Evolutionary conservation across 2,329 filamentous ascomycete species (phyloP).

Genomic region (Pseudogymnoascus sp.): DNA sequence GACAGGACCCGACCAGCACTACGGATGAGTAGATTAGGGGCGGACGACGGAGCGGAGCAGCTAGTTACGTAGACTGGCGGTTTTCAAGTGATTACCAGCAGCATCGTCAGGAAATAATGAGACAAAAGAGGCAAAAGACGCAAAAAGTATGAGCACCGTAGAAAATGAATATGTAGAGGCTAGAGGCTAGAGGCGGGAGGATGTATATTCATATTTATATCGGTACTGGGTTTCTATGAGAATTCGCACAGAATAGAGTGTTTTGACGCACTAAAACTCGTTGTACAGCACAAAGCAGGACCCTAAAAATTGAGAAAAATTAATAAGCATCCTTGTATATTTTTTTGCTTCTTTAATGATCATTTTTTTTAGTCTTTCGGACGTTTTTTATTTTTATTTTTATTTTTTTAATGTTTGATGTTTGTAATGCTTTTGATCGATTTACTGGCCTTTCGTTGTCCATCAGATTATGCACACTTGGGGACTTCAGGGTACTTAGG

Average conservation of each 20-base stretch:
- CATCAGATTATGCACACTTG: constrained; percentile 5
- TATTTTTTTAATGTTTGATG: not conserved
- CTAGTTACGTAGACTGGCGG: not conserved
- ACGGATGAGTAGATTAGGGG: not conserved
- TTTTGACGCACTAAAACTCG: not conserved
- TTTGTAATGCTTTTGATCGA: not conserved
- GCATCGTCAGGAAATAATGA: not conserved
- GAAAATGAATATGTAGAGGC: not conserved
- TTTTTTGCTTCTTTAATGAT: not conserved
- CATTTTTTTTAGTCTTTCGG: not conserved
- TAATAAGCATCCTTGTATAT: not conserved
- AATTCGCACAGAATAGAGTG: not conserved
- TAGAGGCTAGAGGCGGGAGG: not conserved
- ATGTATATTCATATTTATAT: not conserved
- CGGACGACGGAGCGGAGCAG: not conserved
- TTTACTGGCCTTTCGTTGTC: not conserved
- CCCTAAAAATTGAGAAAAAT: not conserved
- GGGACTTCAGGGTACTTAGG: not conserved
- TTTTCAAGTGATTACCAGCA: not conserved
- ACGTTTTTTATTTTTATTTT: not conserved
- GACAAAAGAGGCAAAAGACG: not conserved
- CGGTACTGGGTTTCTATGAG: not conserved
- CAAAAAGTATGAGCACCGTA: not conserved
- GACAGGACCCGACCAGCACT: not conserved
- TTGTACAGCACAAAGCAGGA: not conserved